Percentiles rank a stretch among this genome's conserved stretches.
Evolutionary conservation across 1,284 basidiomycete species (phyloP).

Genomic region (Naganishia sp.): DNA sequence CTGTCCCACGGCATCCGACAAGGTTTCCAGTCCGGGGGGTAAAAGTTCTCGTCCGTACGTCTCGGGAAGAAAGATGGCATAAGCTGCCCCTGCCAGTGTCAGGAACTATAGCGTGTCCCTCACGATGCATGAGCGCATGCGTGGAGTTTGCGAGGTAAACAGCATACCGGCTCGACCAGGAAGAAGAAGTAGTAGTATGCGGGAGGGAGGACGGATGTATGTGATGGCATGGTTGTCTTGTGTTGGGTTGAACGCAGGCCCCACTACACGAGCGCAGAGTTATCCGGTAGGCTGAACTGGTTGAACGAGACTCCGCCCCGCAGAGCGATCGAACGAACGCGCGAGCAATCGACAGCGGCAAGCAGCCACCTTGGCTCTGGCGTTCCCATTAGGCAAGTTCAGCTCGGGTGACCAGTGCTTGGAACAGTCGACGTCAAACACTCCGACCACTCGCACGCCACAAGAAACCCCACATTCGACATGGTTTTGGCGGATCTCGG

Average conservation of each 20-base stretch:
- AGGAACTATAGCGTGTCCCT: conserved; percentile 38
- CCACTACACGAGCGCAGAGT: not conserved
- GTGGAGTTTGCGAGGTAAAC: not conserved
- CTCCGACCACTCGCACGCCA: too few relatives aligned
- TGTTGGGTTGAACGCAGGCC: not conserved
- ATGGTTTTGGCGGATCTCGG: conserved; percentile 98
- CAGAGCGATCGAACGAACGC: conserved; percentile 10
- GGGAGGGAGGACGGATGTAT: conserved; percentile 34
- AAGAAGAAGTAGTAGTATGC: conserved; percentile 47
- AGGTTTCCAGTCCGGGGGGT: conserved; percentile 39
- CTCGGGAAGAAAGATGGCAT: conserved; percentile 47
- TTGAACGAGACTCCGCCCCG: not conserved
- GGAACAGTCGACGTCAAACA: not conserved
- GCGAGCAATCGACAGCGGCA: conserved; percentile 13
- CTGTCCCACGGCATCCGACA: conserved; percentile 36
- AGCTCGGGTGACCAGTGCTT: not conserved
- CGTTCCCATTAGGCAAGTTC: too few relatives aligned
- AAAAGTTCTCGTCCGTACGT: conserved; percentile 48
- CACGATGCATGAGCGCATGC: not conserved
- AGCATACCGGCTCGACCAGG: conserved; percentile 43
- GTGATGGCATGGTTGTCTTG: not conserved
- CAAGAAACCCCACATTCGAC: conserved; percentile 36
- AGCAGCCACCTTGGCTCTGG: not conserved
- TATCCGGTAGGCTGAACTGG: not conserved
- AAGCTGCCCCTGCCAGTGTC: conserved; percentile 48